Base-by-base conservation (phyloP, 371 early-diverging fungal genomes). In the Mucor plumbeus region DNA sequence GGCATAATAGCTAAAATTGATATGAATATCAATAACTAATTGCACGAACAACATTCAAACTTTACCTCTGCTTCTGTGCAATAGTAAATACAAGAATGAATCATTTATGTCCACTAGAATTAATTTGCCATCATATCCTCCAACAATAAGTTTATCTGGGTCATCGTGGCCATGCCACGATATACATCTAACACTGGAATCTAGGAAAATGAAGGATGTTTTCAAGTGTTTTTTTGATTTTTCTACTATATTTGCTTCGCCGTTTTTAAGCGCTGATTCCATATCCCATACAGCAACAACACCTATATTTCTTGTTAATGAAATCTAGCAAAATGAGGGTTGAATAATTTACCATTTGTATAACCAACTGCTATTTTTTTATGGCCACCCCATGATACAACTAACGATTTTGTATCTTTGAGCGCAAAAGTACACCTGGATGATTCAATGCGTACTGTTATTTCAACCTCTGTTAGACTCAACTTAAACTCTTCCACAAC, bases 121-220 rank as follows among this genome's bases (percentile, higher is more conserved):
- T 1, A 84, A 15, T 39, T 64, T 50, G 0, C 88, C 88, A 67
- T 88, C 88, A 55, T 58, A 69, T 0, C 85, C 81, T 61, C 61
- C 36, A 7, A 68, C 68, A 11, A 78, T 1, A 1, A 80, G 14
- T n/a, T 60, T 55, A 17, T 54, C 59, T 8, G 71, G 68, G 31
- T 70, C 54, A 7, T 53, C 35, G 19, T 26, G n/a, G 3, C 77
- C 75, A 71, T 59, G 68, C 71, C 66, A 79, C 1, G 35, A 7
- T 2, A 78, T 38, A 14, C 43, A 35, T 4, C 59, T 58, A 11
- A 78, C 61, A 36, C 65, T 36, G 0, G 73, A 61, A 72, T 80
- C 75, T 10, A 85, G 79, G 1, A 62, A 68, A 19, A 33, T 58
- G 58, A 61, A 64, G 61, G 59, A 58, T 39, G 59, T 61, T 3